Conservation (phyloP, 1,284 basidiomycete species). For the Pseudozyma thailandica region DNA sequence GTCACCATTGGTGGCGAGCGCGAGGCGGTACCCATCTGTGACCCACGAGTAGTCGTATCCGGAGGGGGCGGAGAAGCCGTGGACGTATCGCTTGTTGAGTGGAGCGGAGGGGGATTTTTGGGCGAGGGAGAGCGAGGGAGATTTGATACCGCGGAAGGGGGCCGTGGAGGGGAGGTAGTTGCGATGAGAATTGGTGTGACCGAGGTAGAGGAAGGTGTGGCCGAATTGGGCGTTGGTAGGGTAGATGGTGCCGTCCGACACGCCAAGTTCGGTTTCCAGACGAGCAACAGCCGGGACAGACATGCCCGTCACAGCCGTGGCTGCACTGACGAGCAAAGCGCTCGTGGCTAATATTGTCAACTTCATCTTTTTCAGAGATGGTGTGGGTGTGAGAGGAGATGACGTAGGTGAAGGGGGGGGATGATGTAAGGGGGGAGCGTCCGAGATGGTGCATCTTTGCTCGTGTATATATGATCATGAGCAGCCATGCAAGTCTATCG, state of each 20-base stretch:
- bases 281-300: not conserved
- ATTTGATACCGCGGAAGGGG: not conserved
- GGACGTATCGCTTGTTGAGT: conserved; percentile 16
- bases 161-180: conserved; percentile 5
- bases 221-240: not conserved
- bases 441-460: no score
- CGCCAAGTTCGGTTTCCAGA: not conserved
- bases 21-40: conserved; percentile 18
- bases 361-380: not conserved
- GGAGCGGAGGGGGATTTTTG: not conserved
- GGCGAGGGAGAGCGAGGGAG: not conserved
- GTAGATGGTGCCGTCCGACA: conserved; percentile 5
- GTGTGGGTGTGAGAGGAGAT: not conserved
- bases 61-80: conserved; percentile 17
- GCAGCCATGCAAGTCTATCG: no score
- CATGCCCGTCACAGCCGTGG: not conserved
- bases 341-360: not conserved
- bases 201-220: conserved; percentile 1
- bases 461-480: no score
- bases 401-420: not conserved
- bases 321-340: not conserved
- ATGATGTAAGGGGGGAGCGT: not conserved
- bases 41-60: conserved; percentile 35
- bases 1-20: conserved; percentile 11
- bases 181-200: not conserved